phyloP scores from a whole-genome alignment of 495 filamentous ascomycete genomes.

The Aspergillus nidulans region DNA sequence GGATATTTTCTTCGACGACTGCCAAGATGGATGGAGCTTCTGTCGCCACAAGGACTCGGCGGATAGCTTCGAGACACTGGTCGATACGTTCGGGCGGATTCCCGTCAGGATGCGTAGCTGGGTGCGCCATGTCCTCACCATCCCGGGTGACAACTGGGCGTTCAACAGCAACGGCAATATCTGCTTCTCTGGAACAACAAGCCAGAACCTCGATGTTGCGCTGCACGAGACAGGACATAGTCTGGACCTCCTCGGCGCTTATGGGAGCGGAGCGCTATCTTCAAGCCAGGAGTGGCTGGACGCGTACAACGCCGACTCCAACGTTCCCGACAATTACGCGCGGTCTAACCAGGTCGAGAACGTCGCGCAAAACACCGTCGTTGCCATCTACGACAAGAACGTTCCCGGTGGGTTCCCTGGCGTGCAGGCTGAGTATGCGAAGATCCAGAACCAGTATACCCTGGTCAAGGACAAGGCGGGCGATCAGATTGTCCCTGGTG shows the following conservation, averaged over 20 bases:
- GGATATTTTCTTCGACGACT: conserved; percentile 6
- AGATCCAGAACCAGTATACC: conserved; percentile 7
- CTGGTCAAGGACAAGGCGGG: neutral
- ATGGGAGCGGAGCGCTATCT: neutral
- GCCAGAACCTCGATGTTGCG: conserved; percentile 2
- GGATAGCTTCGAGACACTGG: neutral
- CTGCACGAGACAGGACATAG: conserved; percentile 9
- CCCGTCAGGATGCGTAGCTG: conserved; percentile 11
- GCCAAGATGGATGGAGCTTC: conserved; percentile 4
- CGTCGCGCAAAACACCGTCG: conserved; percentile 8
- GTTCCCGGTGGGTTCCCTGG: conserved; percentile 1
- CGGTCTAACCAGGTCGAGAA: conserved; percentile 8
- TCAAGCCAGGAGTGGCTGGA: conserved; percentile 3
- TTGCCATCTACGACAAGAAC: neutral
- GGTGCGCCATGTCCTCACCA: conserved; percentile 10
- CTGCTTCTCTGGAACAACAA: neutral
- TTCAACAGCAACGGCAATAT: conserved; percentile 8
- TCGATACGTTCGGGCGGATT: neutral
- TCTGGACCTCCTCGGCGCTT: conserved; percentile 5
- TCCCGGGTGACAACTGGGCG: conserved; percentile 5
- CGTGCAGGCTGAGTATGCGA: neutral
- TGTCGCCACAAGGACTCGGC: conserved; percentile 3
- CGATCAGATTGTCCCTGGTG: conserved; percentile 2
- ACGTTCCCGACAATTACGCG: conserved; percentile 8
- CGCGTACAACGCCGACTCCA: neutral